Percentiles rank a stretch among this genome's conserved stretches.
phyloP scores from a whole-genome alignment of 2,329 filamentous ascomycete genomes.

The Penicillium thymicola region DNA sequence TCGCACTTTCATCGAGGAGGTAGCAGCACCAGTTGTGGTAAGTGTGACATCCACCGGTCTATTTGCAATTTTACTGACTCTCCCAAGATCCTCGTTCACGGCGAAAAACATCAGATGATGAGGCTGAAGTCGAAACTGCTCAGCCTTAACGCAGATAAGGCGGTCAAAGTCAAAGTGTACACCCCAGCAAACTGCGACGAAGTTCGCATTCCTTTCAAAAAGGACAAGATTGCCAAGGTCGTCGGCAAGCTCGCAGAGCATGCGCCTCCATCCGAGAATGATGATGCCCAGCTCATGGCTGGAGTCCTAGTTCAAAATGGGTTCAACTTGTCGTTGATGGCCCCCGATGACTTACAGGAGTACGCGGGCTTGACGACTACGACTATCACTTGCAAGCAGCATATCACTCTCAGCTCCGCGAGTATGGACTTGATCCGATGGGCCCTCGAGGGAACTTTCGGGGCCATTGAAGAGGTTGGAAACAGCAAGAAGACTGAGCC shows the following conservation, averaged over 20 bases:
- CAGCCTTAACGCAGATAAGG: conserved; percentile 80
- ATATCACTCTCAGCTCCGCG: conserved; percentile 80
- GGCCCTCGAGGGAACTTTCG: conserved; percentile 93
- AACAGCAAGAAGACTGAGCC: conserved; percentile 14
- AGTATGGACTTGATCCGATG: conserved; percentile 89
- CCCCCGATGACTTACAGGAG: conserved; percentile 89
- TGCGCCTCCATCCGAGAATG: conserved; percentile 57
- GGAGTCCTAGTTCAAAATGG: conserved; percentile 96
- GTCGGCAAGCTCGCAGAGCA: conserved; percentile 88
- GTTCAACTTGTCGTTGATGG: conserved; percentile 96
- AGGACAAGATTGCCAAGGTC: conserved; percentile 93
- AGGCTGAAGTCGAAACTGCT: conserved; percentile 90
- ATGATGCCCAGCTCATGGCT: conserved; percentile 64
- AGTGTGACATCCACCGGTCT: conserved; percentile 40
- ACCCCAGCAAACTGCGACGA: conserved; percentile 94
- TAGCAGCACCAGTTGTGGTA: conserved; percentile 87
- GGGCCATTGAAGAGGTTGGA: conserved; percentile 64
- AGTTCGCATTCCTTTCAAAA: conserved; percentile 88
- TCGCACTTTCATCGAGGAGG: conserved; percentile 92
- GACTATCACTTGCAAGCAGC: conserved; percentile 87
- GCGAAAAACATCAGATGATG: conserved; percentile 98
- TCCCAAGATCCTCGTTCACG: conserved; percentile 83
- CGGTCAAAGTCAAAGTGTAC: conserved; percentile 82
- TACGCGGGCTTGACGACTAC: conserved; percentile 97
- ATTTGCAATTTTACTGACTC: neutral